A percentile compares a stretch with the other conserved stretches of the same genome.
phyloP scores from a whole-genome alignment of 2,329 filamentous ascomycete genomes.

The Tolypocladium inflatum region DNA sequence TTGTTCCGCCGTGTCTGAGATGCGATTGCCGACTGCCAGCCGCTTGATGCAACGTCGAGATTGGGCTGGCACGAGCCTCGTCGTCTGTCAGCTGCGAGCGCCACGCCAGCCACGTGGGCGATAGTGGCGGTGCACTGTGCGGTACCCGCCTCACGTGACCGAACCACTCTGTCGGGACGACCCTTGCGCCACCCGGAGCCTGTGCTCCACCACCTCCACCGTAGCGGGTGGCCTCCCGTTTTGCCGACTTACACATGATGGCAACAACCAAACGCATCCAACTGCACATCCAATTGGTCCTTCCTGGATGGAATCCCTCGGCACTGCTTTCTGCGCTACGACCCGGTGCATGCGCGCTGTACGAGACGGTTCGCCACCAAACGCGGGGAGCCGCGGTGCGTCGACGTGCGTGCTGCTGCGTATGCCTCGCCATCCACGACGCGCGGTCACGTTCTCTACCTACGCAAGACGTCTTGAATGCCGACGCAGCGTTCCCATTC shows the following conservation, averaged over 20 bases:
- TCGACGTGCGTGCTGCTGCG: background rate
- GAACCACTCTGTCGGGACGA: background rate
- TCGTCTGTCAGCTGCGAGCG: background rate
- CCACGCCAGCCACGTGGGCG: background rate
- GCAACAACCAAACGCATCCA: background rate
- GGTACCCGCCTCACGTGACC: background rate
- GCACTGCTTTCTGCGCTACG: background rate
- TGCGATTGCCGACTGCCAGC: background rate
- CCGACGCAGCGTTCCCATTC: background rate
- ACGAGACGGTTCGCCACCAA: background rate
- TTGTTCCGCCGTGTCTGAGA: background rate
- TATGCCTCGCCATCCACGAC: background rate
- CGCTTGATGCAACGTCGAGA: background rate
- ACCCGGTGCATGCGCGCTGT: background rate
- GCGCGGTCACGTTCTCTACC: background rate
- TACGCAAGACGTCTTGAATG: background rate
- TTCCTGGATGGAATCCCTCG: background rate
- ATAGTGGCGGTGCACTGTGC: background rate
- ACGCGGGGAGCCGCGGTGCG: background rate
- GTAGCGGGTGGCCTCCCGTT: background rate
- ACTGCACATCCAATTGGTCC: background rate
- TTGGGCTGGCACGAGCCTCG: background rate
- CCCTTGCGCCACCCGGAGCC: background rate
- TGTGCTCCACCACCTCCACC: background rate
- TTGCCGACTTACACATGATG: background rate